Percentiles rank a stretch among this genome's conserved stretches.
phyloP scores from a whole-genome alignment of 1,284 basidiomycete species.

The Moesziomyces sp. region DNA sequence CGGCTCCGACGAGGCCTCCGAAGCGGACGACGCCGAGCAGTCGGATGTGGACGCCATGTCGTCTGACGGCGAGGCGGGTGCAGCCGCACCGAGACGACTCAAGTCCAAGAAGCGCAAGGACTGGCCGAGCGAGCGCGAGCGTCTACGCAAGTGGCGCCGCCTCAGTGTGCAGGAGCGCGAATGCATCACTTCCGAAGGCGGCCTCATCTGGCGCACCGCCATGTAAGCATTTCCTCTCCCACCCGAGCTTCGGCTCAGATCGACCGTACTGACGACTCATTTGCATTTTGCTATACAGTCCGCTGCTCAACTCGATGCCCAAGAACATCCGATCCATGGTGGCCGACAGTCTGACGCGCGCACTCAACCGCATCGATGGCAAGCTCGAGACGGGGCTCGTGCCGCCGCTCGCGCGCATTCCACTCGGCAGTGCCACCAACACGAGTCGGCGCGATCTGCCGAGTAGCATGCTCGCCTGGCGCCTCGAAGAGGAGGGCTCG shows the following conservation, averaged over 20 bases:
- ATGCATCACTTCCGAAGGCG: constrained; percentile 47
- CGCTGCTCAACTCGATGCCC: constrained; percentile 41
- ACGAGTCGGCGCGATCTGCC: constrained; percentile 24
- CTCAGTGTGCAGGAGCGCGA: constrained; percentile 45
- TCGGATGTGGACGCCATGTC: constrained; percentile 11
- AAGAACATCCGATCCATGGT: constrained; percentile 46
- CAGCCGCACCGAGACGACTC: background rate
- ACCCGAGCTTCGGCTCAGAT: too few relatives aligned
- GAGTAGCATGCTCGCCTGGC: constrained; percentile 43
- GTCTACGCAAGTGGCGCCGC: constrained; percentile 43
- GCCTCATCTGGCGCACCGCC: constrained; percentile 49
- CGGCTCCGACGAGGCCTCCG: constrained; percentile 27
- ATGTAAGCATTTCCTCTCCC: constrained; percentile 13
- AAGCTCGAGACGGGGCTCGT: constrained; percentile 38
- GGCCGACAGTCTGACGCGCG: constrained; percentile 22
- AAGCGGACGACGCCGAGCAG: constrained; percentile 16
- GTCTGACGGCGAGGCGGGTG: constrained; percentile 11
- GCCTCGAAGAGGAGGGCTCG: constrained; percentile 34
- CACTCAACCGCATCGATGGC: constrained; percentile 35
- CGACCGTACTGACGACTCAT: background rate
- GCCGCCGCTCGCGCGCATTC: constrained; percentile 36
- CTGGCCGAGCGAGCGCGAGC: constrained; percentile 35
- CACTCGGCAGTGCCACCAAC: constrained; percentile 4
- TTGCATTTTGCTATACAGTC: constrained; percentile 3
- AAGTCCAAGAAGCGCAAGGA: constrained; percentile 26